Conservation (phyloP, 2,329 filamentous ascomycete genomes). For the Talaromyces marneffei region DNA sequence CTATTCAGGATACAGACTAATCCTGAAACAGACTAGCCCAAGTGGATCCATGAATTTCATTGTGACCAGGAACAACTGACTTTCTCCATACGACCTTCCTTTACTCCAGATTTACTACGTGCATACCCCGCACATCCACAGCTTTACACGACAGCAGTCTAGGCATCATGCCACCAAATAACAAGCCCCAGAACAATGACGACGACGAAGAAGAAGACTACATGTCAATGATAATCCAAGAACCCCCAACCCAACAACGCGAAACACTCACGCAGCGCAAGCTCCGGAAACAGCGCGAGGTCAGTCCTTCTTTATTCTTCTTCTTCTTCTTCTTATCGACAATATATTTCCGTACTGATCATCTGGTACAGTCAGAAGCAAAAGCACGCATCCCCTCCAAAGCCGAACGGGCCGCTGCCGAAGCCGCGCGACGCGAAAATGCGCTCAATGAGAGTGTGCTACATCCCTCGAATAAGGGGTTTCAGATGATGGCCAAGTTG, state of each 20-base stretch:
- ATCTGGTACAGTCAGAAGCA: slow-evolving; percentile 55
- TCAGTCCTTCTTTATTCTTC: slow-evolving; percentile 16
- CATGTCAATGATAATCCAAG: slow-evolving; percentile 88
- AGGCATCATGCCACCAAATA: background rate
- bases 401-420: slow-evolving; percentile 70
- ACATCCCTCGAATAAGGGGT: slow-evolving; percentile 71
- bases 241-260: slow-evolving; percentile 47
- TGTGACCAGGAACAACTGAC: background rate
- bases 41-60: background rate
- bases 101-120: too few species aligned
- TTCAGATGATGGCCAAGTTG: slow-evolving; percentile 95
- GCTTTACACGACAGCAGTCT: background rate
- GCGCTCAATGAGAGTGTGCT: slow-evolving; percentile 71
- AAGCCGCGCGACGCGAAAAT: slow-evolving; percentile 64
- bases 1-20: background rate
- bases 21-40: background rate
- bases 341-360: slow-evolving; percentile 51
- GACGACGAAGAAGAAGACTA: slow-evolving; percentile 76
- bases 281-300: slow-evolving; percentile 49
- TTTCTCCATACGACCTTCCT: background rate
- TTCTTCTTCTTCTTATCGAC: slow-evolving; percentile 18
- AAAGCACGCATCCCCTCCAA: slow-evolving; percentile 67
- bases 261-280: slow-evolving; percentile 60
- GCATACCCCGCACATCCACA: background rate
- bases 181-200: background rate